phyloP scores from a whole-genome alignment of 2,329 filamentous ascomycete genomes.

The Penicillium sp. region DNA sequence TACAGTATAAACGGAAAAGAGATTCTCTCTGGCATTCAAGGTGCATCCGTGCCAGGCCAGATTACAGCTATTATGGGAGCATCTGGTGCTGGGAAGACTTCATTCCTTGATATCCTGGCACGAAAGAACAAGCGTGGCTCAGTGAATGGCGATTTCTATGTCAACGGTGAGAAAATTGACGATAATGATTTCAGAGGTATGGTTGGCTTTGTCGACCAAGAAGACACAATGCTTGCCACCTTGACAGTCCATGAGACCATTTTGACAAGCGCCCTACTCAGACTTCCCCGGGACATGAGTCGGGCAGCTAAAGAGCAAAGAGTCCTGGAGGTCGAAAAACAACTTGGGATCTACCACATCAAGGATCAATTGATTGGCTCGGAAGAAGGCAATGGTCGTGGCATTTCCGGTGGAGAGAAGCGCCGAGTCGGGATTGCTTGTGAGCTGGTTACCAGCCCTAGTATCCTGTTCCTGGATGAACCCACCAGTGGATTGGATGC shows the following conservation, averaged over 20 bases:
- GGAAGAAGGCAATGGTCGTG: slow-evolving; percentile 88
- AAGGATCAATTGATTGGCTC: slow-evolving; percentile 94
- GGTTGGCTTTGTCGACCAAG: slow-evolving; percentile 95
- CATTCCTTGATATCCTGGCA: slow-evolving; percentile 91
- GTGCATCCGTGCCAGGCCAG: slow-evolving; percentile 90
- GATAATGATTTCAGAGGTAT: slow-evolving; percentile 86
- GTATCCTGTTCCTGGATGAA: slow-evolving; percentile 94
- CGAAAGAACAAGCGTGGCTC: slow-evolving; percentile 92
- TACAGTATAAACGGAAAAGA: slow-evolving; percentile 85
- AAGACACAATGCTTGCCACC: slow-evolving; percentile 94
- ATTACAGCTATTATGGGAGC: slow-evolving; percentile 97
- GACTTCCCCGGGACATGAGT: slow-evolving; percentile 91
- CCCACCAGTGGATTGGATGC: slow-evolving; percentile 95
- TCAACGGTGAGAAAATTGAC: slow-evolving; percentile 86
- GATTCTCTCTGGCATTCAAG: slow-evolving; percentile 76
- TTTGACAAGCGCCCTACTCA: slow-evolving; percentile 83
- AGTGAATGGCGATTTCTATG: slow-evolving; percentile 76
- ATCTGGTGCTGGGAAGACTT: slow-evolving; percentile 95
- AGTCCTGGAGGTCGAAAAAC: slow-evolving; percentile 89
- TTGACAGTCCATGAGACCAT: slow-evolving; percentile 98
- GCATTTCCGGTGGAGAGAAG: slow-evolving; percentile 96
- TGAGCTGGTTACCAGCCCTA: slow-evolving; percentile 94
- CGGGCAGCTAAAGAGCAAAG: slow-evolving; percentile 82
- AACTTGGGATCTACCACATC: slow-evolving; percentile 91
- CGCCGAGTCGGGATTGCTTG: slow-evolving; percentile 94